Base-by-base conservation (phyloP, 2,329 filamentous ascomycete genomes). In the Cytospora piceicola region DNA sequence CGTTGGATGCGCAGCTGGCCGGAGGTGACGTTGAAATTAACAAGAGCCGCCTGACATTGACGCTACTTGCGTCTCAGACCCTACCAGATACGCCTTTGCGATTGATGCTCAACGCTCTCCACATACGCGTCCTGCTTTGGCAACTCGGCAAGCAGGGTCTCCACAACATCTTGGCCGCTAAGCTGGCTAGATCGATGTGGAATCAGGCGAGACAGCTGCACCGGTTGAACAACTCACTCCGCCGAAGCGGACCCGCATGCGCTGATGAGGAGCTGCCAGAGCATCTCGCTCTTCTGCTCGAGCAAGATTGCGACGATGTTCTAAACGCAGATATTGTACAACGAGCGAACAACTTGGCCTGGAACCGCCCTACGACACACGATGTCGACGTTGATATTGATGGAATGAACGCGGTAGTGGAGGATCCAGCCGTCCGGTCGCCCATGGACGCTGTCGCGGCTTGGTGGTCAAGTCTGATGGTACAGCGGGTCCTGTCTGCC, bases 11-110 rank as follows among this genome's bases (percentile, higher is more conserved):
- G 30, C 94, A 97, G 76, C 84, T 98, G 24, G 92, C 92, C 12
- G 94, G 94, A 52, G 94, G 94, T 17, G 94, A 97, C 76, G 86
- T 90, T 11, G 92, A 96, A 75, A 91, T 97, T 71, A 96, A 90
- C 81, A 93, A 91, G 77, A 93, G 92, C 76, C 88, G 94, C 58
- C 83, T 97, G 36, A 86, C 94, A 0, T 82, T 97, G 58, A 97
- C 94, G 0, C 83, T 97, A 30, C 89, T 97, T 72, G 93, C 94
- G 11, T 96, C 94, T 1, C 90, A 90, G 29, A 97, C 94, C 0
- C 82, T 97, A 1, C 93, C 94, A 14, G 88, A 92, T 66, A 95
- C 92, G 0, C 93, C 94, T 1, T 84, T 86, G 57, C 86, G 93
- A 53, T 83, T 97, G 63, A 97, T 97, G 92, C 85, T 97, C 64